Evolutionary conservation across 2,329 filamentous ascomycete species (phyloP).

Genomic region (Hypoxylon sp.): DNA sequence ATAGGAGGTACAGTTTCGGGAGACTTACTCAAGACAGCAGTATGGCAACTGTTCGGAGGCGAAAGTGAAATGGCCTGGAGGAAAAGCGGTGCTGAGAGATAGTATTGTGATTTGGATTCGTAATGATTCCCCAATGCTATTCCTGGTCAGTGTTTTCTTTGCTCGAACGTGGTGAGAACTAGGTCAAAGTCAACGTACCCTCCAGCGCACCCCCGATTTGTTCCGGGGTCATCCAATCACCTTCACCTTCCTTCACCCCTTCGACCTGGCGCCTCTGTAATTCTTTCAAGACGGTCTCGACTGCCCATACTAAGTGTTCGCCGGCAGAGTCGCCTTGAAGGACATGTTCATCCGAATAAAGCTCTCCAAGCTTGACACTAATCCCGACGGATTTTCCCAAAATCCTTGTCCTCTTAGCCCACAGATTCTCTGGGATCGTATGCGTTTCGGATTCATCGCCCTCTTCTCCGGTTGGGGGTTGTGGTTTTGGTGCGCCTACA

Average conservation of each 20-base stretch:
- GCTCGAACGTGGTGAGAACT: conserved; percentile 2
- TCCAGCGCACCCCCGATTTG: conserved; percentile 83
- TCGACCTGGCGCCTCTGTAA: conserved; percentile 75
- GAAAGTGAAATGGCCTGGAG: conserved; percentile 84
- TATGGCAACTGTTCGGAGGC: conserved; percentile 77
- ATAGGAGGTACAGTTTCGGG: background rate
- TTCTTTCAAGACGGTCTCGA: conserved; percentile 84
- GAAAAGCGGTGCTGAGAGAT: conserved; percentile 87
- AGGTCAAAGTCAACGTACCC: conserved; percentile 59
- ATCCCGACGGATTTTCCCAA: conserved; percentile 82
- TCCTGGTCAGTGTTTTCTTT: conserved; percentile 48
- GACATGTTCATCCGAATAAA: conserved; percentile 84
- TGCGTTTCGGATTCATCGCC: conserved; percentile 36
- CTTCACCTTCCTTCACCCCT: conserved; percentile 78
- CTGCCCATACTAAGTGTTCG: conserved; percentile 81
- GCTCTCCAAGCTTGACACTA: conserved; percentile 85
- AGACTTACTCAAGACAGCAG: conserved; percentile 79
- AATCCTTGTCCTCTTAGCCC: conserved; percentile 74
- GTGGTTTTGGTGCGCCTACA: conserved; percentile 36
- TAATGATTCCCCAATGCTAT: conserved; percentile 82
- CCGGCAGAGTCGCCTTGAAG: conserved; percentile 81
- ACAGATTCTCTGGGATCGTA: conserved; percentile 63
- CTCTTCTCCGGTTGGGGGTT: conserved; percentile 32
- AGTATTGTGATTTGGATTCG: conserved; percentile 79
- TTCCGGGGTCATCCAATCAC: conserved; percentile 77